phyloP scores from a whole-genome alignment of 441 rosid genomes.

The Manihot esculenta region DNA sequence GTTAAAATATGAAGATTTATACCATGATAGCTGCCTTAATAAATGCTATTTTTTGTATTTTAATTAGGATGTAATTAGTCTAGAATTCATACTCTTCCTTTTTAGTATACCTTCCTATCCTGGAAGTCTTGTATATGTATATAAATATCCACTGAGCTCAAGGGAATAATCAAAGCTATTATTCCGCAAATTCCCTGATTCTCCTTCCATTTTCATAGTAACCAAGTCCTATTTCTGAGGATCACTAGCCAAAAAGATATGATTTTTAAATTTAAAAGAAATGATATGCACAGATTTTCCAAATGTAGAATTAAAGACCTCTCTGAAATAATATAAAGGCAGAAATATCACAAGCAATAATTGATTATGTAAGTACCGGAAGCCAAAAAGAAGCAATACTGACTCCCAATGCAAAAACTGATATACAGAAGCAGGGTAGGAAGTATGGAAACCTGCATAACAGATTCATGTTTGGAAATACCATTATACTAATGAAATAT shows the following conservation, averaged over 20 bases:
- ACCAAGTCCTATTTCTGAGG: no score
- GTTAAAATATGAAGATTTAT: no score
- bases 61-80: no score
- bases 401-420: slow-evolving; percentile 61
- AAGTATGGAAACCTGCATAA: slow-evolving; percentile 82
- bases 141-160: no score
- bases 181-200: no score
- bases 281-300: background rate
- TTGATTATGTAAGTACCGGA: slow-evolving; percentile 50
- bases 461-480: background rate
- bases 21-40: no score
- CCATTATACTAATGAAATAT: background rate
- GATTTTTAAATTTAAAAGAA: background rate
- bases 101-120: no score
- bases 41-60: no score
- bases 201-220: background rate
- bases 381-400: slow-evolving; percentile 55
- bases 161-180: no score
- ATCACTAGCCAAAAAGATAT: background rate
- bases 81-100: no score
- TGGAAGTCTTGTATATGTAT: no score
- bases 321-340: background rate
- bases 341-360: background rate
- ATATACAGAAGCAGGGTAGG: slow-evolving; percentile 66
- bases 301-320: background rate